Conservation (phyloP, 257 asterid genomes). For the Ajuga chamaepitys region DNA sequence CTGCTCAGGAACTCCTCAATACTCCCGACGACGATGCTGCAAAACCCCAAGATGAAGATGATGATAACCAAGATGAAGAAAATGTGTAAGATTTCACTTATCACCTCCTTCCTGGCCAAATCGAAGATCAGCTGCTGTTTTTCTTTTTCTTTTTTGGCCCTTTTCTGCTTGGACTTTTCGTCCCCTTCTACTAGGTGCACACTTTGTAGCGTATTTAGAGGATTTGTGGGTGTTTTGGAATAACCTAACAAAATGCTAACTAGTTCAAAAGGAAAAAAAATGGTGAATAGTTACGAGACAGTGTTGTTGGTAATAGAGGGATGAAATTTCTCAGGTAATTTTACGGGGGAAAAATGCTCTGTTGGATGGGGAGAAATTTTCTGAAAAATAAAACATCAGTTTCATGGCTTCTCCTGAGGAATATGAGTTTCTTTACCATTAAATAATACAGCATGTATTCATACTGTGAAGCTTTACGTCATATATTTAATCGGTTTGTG, state of each 20-base stretch:
- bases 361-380: too few relatives aligned
- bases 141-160: background rate
- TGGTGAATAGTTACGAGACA: background rate
- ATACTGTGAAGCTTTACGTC: background rate
- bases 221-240: background rate
- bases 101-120: background rate
- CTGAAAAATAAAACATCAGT: background rate
- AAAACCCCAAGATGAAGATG: conserved; percentile 4
- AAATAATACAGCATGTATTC: background rate
- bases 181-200: background rate
- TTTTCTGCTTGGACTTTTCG: background rate
- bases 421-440: background rate
- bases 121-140: background rate
- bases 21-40: conserved; percentile 62
- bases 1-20: conserved; percentile 77
- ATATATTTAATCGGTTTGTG: background rate
- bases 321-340: background rate
- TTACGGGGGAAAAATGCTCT: too few relatives aligned
- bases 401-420: background rate
- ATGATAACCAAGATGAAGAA: conserved; percentile 21
- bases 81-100: conserved; percentile 21
- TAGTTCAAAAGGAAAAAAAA: background rate
- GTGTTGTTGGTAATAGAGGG: background rate
- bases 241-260: background rate
- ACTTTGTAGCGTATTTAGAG: background rate